phyloP scores from a whole-genome alignment of 805 yeast genomes.

The Hanseniaspora meyeri region DNA sequence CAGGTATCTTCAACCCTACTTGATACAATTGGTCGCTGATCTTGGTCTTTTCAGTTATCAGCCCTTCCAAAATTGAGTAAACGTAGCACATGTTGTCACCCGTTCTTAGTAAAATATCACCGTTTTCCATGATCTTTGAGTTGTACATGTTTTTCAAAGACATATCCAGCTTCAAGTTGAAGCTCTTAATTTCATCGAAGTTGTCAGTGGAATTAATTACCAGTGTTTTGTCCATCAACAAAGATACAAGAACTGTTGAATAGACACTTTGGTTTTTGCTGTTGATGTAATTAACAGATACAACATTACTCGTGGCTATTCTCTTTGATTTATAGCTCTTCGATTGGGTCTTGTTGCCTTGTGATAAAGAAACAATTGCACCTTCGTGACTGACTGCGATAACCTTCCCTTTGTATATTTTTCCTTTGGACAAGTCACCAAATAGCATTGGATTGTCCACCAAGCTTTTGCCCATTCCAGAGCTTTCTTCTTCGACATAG shows the following conservation, averaged over 20 bases:
- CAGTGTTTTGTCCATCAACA: constrained; percentile 37
- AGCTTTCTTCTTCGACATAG: constrained; percentile 39
- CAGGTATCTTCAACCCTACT: constrained; percentile 53
- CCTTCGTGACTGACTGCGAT: constrained; percentile 30
- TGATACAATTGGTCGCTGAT: constrained; percentile 51
- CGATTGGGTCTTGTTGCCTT: constrained; percentile 51
- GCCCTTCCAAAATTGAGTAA: constrained; percentile 37
- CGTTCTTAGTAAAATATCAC: constrained; percentile 47
- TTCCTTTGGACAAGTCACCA: constrained; percentile 8
- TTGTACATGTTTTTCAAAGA: constrained; percentile 32
- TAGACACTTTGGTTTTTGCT: constrained; percentile 22
- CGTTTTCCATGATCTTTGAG: constrained; percentile 39
- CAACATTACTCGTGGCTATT: constrained; percentile 38
- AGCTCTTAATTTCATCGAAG: constrained; percentile 42
- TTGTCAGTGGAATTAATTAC: constrained; percentile 46
- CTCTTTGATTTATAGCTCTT: constrained; percentile 35
- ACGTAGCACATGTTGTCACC: constrained; percentile 43
- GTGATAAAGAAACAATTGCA: constrained; percentile 22
- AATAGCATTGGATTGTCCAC: background rate
- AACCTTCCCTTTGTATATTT: background rate
- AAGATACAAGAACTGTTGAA: constrained; percentile 38
- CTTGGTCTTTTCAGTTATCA: constrained; percentile 24
- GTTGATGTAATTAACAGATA: constrained; percentile 27
- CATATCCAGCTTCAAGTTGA: constrained; percentile 34
- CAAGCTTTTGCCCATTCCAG: background rate